phyloP scores from a whole-genome alignment of 192 early-diverging fungal species.

The Thoreauomyces humboldtii region DNA sequence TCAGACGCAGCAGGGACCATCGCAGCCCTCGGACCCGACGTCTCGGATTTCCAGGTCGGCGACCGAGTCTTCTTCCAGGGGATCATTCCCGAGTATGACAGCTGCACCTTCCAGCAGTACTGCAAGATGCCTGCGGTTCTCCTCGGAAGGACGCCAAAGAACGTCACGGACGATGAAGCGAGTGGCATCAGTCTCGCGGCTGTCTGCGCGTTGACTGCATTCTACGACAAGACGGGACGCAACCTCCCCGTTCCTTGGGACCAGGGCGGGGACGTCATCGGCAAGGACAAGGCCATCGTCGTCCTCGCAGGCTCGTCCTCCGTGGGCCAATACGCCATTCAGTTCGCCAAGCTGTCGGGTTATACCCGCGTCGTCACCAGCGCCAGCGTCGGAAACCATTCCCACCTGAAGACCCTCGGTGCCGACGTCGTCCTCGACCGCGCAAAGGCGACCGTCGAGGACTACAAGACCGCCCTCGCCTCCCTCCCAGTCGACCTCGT shows the following conservation, averaged over 20 bases:
- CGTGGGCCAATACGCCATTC: constrained; percentile 26
- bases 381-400: constrained; percentile 16
- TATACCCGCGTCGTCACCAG: constrained; percentile 25
- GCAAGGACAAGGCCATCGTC: constrained; percentile 3
- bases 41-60: constrained; percentile 18
- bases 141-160: too few relatives aligned
- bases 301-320: constrained; percentile 19
- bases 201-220: constrained; percentile 13
- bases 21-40: constrained; percentile 10
- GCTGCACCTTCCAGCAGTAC: not conserved
- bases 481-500: not conserved
- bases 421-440: not conserved
- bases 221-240: constrained; percentile 21
- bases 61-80: constrained; percentile 23
- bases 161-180: constrained; percentile 24
- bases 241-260: constrained; percentile 14
- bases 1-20: constrained; percentile 18
- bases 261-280: constrained; percentile 12
- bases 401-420: not conserved
- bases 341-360: constrained; percentile 23
- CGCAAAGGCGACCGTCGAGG: constrained; percentile 8
- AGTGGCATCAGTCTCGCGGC: constrained; percentile 16
- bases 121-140: constrained; percentile 15
- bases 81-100: constrained; percentile 20
- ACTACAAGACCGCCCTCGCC: constrained; percentile 4